A percentile compares a stretch with the other conserved stretches of the same genome.
Evolutionary conservation across 2,329 filamentous ascomycete species (phyloP).

Genomic region (Conoideocrella luteorostrata): DNA sequence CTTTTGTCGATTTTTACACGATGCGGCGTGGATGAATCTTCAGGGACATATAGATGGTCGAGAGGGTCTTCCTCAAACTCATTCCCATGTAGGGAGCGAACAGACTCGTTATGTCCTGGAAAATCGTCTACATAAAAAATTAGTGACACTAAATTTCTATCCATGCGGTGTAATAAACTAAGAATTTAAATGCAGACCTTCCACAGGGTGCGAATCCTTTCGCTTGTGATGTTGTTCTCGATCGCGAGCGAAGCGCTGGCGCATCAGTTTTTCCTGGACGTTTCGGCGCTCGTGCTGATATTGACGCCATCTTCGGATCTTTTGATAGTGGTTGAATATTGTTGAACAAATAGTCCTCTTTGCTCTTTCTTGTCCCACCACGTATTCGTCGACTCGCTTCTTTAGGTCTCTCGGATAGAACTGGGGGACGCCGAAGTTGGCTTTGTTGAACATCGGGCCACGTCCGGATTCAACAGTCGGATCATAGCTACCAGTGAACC

Average conservation of each 20-base stretch:
- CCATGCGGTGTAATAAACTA: neutral
- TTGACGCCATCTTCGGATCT: conserved; percentile 70
- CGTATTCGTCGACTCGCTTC: conserved; percentile 87
- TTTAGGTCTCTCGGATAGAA: conserved; percentile 69
- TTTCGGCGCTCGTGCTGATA: conserved; percentile 62
- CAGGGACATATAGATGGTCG: conserved; percentile 41
- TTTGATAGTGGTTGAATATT: conserved; percentile 95
- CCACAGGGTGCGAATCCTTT: conserved; percentile 64
- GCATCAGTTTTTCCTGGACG: conserved; percentile 56
- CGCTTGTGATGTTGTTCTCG: conserved; percentile 48
- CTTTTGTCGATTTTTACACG: conserved; percentile 85
- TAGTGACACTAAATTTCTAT: conserved; percentile 24
- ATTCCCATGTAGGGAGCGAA: conserved; percentile 34
- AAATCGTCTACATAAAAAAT: conserved; percentile 44
- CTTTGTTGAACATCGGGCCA: conserved; percentile 54
- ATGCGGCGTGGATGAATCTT: conserved; percentile 36
- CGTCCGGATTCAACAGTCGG: conserved; percentile 45
- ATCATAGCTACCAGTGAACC: conserved; percentile 55
- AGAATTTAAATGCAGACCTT: conserved; percentile 51
- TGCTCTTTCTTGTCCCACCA: conserved; percentile 89
- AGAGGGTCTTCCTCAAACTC: conserved; percentile 24
- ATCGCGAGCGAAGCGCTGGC: conserved; percentile 66
- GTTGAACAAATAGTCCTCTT: conserved; percentile 91
- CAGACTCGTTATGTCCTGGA: conserved; percentile 43
- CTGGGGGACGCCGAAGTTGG: conserved; percentile 52